Evolutionary conservation across 352 stramenopile species (phyloP), one percentile per base, ranked within the genome.

Genomic region (Phytophthora meadii): DNA sequence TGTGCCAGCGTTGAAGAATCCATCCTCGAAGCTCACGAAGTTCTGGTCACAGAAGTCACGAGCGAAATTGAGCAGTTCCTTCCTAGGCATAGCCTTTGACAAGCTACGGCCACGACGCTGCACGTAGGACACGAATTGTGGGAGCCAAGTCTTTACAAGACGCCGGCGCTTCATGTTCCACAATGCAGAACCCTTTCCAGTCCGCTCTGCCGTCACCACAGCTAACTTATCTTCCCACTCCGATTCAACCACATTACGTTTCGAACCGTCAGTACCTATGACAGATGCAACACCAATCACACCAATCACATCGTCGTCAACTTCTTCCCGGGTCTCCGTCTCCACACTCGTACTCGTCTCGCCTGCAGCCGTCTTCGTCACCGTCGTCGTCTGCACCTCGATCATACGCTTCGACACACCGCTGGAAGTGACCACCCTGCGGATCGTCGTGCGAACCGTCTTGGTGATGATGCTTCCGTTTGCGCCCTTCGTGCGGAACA

Each of bases 1-100:
- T 22, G 68, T 72, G 30, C 68, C 68, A 5, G 44, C 14, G n/a
- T 72, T 69, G 44, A 76, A 76, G 44, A 76, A 76, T 27, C 58
- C 68, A 14, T 68, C 54, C 39, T 72, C 62, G 45, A 76, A 76
- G 27, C 53, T 72, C 10, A 62, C 57, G 27, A 76, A 72, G 48
- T 76, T 72, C 24, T 70, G 57, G 25, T 72, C 57, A 32, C 68
- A 76, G 41, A 76, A 76, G 39, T 72, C 68, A 19, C 68, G 63
- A 45, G 68, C 62, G 50, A 76, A 76, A 22, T 60, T 72, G 19
- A 76, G 68, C 24, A 76, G 42, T 27, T 76, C 62, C 28, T 76
- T 76, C 37, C 46, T 65, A 1, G 68, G 61, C 68, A 72, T 76
- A 0, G 45, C 14, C 39, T 75, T 72, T 1, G 68, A 72, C 32